Evolutionary conservation across 345 rosid genomes (phyloP), one percentile per base, ranked within the genome.

Genomic region (Iberis pinnata): DNA sequence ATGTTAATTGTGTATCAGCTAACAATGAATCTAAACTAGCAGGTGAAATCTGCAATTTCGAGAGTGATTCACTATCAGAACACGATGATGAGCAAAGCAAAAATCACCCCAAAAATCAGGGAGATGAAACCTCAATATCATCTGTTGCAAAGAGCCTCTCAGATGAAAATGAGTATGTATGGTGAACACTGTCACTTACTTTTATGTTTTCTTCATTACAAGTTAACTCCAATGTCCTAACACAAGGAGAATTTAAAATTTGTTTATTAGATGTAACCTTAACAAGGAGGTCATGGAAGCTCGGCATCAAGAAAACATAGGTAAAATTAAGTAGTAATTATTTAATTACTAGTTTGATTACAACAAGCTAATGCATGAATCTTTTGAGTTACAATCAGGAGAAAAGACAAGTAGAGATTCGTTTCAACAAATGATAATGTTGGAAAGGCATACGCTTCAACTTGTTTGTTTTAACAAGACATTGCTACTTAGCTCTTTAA

Each of bases 361-460:
- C 11, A 8, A 6, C 31, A 53, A 53, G 45, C 18, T 60, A 59
- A 45, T 33, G 8, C 31, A 58, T 53, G 42, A 54, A 7, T 47
- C 46, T 51, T 51, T 51, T 51, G 49, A 43, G 58, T 26, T 31
- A 29, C 25, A 55, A 52, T 59, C 64, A 61, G 53, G 71, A 41
- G 61, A 68, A 52, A 48, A 40, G 8, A 36, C 19, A 38, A 56
- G 54, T 17, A 47, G 49, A 52, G 70, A 68, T 39, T 61, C 74
- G 62, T 70, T 72, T 44, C 49, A 70, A 26, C 65, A 65, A 32
- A 61, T 65, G 41, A 55, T 77, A 74, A 71, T 71, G 80, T 68
- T 75, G 24, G 79, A 77, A 70, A 65, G 75, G 62, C 71, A 47
- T 56, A 76, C 67, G 45, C 63, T 76, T 56, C 70, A 79, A 61